Evolutionary conservation across 176 grass and related monocot species (phyloP), one percentile per base, ranked within the genome.

Genomic region (Olyra latifolia): DNA sequence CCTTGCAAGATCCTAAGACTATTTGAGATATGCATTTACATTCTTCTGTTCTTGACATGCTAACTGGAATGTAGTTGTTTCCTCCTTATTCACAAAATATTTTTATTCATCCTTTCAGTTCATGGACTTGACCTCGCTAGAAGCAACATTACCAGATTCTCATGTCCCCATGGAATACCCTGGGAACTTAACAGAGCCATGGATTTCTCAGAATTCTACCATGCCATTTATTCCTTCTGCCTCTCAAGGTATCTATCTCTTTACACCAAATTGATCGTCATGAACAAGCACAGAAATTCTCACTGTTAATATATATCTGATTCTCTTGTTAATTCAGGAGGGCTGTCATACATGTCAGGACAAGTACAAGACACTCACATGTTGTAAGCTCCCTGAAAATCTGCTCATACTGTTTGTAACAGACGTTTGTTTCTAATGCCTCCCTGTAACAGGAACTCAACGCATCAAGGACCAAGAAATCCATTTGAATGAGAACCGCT

Each of bases 91-190:
- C 40, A 80, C 5, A 8, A 15, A 41, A 1, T 30, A 42, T 44
- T 70, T 54, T 47, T 62, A 6, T 89, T 63, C 41, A 20, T 42
- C 52, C 75, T 79, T 85, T 72, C 85, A 98, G 95, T 93, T 94
- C 54, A 82, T 95, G 88, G 92, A 98, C 83, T 89, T 93, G 88
- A 85, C 86, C 74, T 93, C 84, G 10, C 76, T 91, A 70, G 90
- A 98, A 72, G 74, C 76, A 71, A 55, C 81, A 67, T 83, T 98
- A 59, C 86, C 92, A 63, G 83, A 88, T 87, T 43, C 79, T 71
- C 81, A 73, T 70, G 60, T 72, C 58, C 78, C 82, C 10, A 16
- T 30, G 24, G 88, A 94, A 63, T 88, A 87, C 66, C 62, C 65
- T 20, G 46, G 44, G 12, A 77, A 63, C 81, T 82, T 89, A 80